Conservation (phyloP, 192 early-diverging fungal species). For the Coemansia furcata region DNA sequence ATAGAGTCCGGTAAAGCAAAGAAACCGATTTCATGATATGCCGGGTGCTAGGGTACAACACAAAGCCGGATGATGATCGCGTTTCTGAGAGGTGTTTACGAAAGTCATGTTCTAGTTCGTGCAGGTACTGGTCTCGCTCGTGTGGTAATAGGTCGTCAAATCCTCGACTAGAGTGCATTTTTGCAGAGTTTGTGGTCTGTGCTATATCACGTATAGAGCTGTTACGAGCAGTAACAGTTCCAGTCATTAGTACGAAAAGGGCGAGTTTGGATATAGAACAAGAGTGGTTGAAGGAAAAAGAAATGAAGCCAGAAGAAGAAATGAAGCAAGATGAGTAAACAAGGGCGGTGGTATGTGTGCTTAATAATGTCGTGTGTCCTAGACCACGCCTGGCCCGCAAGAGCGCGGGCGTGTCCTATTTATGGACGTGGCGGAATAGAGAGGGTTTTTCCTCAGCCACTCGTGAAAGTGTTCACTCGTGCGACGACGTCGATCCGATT, state of each 20-base stretch:
- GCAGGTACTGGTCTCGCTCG: slow-evolving; percentile 1
- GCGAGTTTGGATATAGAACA: neutral
- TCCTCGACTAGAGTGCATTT: neutral
- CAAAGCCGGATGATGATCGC: neutral
- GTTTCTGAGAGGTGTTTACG: neutral
- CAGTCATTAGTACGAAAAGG: neutral
- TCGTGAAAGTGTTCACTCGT: neutral
- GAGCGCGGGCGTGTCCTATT: neutral
- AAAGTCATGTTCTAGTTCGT: neutral
- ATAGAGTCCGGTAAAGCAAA: neutral
- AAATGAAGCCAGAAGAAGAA: neutral
- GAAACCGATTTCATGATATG: neutral
- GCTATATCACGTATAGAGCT: neutral
- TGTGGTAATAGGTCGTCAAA: neutral
- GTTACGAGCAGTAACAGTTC: neutral
- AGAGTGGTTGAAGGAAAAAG: neutral
- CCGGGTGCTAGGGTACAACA: slow-evolving; percentile 2
- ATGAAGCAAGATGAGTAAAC: too few species aligned
- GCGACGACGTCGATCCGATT: neutral
- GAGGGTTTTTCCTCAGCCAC: neutral
- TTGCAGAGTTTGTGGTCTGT: neutral
- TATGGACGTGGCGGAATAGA: neutral
- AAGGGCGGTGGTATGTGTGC: neutral
- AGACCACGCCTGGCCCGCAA: neutral
- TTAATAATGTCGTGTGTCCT: neutral